phyloP scores from a whole-genome alignment of 306 rosid species.

The Rosa persica region DNA sequence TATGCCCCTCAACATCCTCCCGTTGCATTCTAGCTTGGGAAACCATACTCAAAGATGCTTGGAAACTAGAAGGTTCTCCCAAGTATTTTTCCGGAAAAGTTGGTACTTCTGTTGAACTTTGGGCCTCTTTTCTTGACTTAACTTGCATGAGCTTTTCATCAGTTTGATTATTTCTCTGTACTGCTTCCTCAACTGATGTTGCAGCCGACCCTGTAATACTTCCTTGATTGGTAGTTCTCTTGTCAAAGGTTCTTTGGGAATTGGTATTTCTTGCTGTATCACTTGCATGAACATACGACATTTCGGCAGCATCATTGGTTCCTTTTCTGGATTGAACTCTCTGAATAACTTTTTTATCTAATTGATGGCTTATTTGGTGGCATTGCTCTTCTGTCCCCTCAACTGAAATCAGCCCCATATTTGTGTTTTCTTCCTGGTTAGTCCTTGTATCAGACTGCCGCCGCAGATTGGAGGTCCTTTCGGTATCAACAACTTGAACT shows the following conservation, averaged over 20 bases:
- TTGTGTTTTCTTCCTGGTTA: constrained; percentile 35
- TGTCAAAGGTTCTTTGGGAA: constrained; percentile 41
- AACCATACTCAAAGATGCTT: constrained; percentile 38
- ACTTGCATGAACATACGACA: constrained; percentile 38
- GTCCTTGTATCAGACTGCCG: constrained; percentile 33
- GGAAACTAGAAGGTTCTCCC: constrained; percentile 39
- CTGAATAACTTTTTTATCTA: constrained; percentile 42
- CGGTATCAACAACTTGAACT: constrained; percentile 40
- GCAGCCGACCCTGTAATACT: constrained; percentile 35
- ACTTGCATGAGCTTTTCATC: constrained; percentile 42
- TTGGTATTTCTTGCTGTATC: constrained; percentile 38
- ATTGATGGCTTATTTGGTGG: constrained; percentile 38
- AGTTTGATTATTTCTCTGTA: constrained; percentile 49
- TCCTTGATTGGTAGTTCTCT: constrained; percentile 37
- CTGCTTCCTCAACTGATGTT: constrained; percentile 38
- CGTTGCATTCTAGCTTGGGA: constrained; percentile 38
- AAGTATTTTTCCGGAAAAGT: constrained; percentile 27
- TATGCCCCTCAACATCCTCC: constrained; percentile 36
- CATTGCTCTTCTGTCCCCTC: constrained; percentile 43
- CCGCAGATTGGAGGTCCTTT: constrained; percentile 34
- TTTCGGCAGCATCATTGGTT: constrained; percentile 38
- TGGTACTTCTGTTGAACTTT: constrained; percentile 21
- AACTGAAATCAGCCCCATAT: constrained; percentile 33
- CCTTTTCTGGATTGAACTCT: constrained; percentile 46
- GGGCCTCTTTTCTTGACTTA: constrained; percentile 34